Conservation (phyloP, 2,329 filamentous ascomycete genomes). For the Clarireedia monteithiana region DNA sequence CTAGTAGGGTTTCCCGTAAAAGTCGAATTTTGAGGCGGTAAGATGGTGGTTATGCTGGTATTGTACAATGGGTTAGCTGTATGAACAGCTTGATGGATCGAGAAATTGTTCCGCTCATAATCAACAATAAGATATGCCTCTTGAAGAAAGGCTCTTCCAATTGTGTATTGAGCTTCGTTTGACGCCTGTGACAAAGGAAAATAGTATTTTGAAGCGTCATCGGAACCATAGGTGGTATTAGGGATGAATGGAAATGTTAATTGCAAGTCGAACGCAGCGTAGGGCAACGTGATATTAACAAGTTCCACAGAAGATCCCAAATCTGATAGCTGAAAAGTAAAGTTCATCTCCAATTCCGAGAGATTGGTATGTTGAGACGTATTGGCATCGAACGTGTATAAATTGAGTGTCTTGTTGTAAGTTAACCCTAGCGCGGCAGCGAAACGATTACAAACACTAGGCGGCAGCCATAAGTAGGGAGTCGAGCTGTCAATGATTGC, state of each 20-base stretch:
- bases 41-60: conserved; percentile 20
- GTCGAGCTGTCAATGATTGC: conserved; percentile 53
- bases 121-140: conserved; percentile 31
- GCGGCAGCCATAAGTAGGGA: conserved; percentile 56
- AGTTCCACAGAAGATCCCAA: conserved; percentile 35
- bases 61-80: conserved; percentile 19
- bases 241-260: conserved; percentile 24
- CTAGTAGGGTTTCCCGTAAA: conserved; percentile 12
- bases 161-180: conserved; percentile 27
- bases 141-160: conserved; percentile 30
- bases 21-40: conserved; percentile 21
- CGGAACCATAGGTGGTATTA: conserved; percentile 39
- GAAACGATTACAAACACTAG: conserved; percentile 54
- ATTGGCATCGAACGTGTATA: conserved; percentile 56
- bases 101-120: conserved; percentile 29
- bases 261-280: conserved; percentile 28
- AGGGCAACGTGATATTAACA: conserved; percentile 29
- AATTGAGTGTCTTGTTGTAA: conserved; percentile 53
- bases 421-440: conserved; percentile 55
- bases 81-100: conserved; percentile 27
- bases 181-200: conserved; percentile 27
- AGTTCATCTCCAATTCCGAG: conserved; percentile 37
- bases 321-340: conserved; percentile 51
- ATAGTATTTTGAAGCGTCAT: conserved; percentile 31
- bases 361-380: conserved; percentile 43